Evolutionary conservation across 495 filamentous ascomycete genomes (phyloP).

Genomic region (Diplogelasinospora grovesii): DNA sequence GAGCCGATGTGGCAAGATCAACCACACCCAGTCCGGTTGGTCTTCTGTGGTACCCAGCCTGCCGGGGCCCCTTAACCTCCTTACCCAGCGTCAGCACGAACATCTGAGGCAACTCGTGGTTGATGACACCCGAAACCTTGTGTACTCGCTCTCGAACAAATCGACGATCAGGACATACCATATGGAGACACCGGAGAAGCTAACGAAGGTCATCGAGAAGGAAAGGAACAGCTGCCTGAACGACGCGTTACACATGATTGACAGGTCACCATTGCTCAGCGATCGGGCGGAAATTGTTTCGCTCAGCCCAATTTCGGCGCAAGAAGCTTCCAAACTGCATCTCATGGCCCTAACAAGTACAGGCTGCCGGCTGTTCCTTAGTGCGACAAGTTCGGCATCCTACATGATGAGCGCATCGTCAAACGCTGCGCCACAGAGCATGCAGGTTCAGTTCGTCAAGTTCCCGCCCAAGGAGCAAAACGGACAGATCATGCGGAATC

Average conservation of each 20-base stretch:
- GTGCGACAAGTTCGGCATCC: conserved; percentile 72
- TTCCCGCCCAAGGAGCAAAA: conserved; percentile 60
- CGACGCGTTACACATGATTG: conserved; percentile 73
- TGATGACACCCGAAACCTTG: conserved; percentile 77
- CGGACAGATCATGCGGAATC: neutral
- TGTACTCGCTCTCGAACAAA: conserved; percentile 82
- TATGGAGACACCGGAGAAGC: conserved; percentile 50
- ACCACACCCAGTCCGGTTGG: conserved; percentile 76
- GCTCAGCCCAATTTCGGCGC: conserved; percentile 72
- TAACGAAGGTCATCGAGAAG: conserved; percentile 51
- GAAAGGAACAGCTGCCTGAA: conserved; percentile 45
- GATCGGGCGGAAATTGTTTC: conserved; percentile 66
- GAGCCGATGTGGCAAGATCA: conserved; percentile 70
- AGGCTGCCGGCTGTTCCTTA: conserved; percentile 86
- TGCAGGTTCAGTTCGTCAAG: conserved; percentile 93
- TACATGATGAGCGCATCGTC: conserved; percentile 53
- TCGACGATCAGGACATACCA: conserved; percentile 85
- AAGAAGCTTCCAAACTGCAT: conserved; percentile 76
- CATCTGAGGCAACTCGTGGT: conserved; percentile 68
- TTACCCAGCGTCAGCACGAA: conserved; percentile 39
- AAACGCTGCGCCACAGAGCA: conserved; percentile 72
- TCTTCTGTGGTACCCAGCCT: conserved; percentile 59
- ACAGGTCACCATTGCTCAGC: conserved; percentile 57
- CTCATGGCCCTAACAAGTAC: conserved; percentile 86
- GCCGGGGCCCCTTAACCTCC: conserved; percentile 21